phyloP scores from a whole-genome alignment of 176 grass and related monocot genomes.

The Oryza glaberrima region DNA sequence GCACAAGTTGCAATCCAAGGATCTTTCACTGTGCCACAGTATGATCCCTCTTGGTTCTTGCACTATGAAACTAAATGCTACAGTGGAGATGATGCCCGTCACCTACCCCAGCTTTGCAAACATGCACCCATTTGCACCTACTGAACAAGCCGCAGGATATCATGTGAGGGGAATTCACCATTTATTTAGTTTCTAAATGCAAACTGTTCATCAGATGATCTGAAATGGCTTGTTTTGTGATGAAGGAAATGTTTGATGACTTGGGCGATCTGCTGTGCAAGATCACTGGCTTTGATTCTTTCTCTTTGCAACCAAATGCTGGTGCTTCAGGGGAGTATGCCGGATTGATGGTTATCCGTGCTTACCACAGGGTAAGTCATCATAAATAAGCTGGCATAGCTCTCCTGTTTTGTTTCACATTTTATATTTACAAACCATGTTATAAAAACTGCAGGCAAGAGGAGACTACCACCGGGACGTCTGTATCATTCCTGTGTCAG shows the following conservation, averaged over 20 bases:
- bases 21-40: constrained; percentile 97
- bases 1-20: constrained; percentile 88
- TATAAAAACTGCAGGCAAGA: constrained; percentile 67
- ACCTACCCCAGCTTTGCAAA: constrained; percentile 88
- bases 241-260: constrained; percentile 98
- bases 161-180: constrained; percentile 53
- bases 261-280: constrained; percentile 82
- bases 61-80: constrained; percentile 99
- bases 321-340: constrained; percentile 99
- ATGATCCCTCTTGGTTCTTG: constrained; percentile 99
- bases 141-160: constrained; percentile 83
- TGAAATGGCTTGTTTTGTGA: constrained; percentile 31
- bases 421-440: constrained; percentile 36
- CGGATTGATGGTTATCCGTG: constrained; percentile 98
- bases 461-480: constrained; percentile 92
- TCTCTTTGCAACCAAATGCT: constrained; percentile 99
- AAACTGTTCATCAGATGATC: constrained; percentile 3
- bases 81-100: constrained; percentile 98
- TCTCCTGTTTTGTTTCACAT: constrained; percentile 26
- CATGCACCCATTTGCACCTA: constrained; percentile 90
- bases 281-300: constrained; percentile 96
- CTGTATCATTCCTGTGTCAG: constrained; percentile 98
- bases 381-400: neutral
- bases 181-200: neutral
- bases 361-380: constrained; percentile 71